phyloP scores from a whole-genome alignment of 2,329 filamentous ascomycete species.

The Pyrenochaeta sp. region DNA sequence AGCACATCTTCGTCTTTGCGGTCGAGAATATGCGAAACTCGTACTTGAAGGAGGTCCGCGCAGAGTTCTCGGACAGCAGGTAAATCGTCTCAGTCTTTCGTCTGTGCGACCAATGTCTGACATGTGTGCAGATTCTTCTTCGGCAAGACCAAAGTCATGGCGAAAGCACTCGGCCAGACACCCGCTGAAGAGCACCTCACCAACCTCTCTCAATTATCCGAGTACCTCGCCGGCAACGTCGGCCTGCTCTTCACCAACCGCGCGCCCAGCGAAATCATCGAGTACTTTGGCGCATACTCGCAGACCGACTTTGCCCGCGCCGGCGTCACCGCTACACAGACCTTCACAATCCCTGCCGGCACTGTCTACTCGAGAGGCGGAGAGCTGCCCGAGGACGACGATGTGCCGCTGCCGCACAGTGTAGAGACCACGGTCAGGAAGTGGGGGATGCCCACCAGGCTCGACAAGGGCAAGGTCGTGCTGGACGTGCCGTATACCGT shows the following conservation, averaged over 20 bases:
- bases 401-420: constrained; percentile 85
- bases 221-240: constrained; percentile 79
- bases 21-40: constrained; percentile 99
- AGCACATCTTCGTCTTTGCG: constrained; percentile 90
- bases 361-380: constrained; percentile 79
- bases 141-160: constrained; percentile 99
- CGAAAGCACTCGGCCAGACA: constrained; percentile 84
- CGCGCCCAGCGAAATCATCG: constrained; percentile 68
- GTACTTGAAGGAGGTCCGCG: constrained; percentile 88
- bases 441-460: constrained; percentile 85
- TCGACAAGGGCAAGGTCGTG: constrained; percentile 87
- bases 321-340: constrained; percentile 75
- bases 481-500: constrained; percentile 77
- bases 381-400: constrained; percentile 79
- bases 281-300: constrained; percentile 75
- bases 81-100: constrained; percentile 52
- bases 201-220: constrained; percentile 73
- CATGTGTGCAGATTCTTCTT: constrained; percentile 79
- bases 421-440: constrained; percentile 90
- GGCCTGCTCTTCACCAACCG: constrained; percentile 92
- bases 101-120: constrained; percentile 11
- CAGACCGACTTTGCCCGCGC: constrained; percentile 92
- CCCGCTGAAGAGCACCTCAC: constrained; percentile 81
- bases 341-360: constrained; percentile 83
- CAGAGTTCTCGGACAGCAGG: constrained; percentile 84